Evolutionary conservation across 108 stramenopile genomes (phyloP), one percentile per base, ranked within the genome.

Genomic region (Skeletonema costatum): DNA sequence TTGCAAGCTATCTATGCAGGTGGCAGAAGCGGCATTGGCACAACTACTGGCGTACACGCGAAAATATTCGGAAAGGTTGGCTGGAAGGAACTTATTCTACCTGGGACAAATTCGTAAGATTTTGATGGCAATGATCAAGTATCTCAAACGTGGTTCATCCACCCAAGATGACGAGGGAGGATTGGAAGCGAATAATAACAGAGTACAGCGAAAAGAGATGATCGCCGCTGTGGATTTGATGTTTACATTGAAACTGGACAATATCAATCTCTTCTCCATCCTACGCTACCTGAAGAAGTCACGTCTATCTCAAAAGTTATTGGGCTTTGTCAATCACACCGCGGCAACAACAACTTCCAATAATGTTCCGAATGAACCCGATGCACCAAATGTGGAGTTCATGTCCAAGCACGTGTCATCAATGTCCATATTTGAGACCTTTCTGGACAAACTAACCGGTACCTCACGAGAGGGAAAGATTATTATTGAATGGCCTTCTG

Each of bases 231-330:
- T 86, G 50, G 91, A 96, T 38, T 85, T 99, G 42, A 76, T 94
- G 73, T 90, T 97, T 67, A 83, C 76, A 0, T 71, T 94, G 61
- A 86, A 81, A 39, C 48, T 98, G 50, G 97, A 98, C 71, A 90
- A 97, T 73, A 69, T 98, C 64, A 99, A 99, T 90, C 60, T 98
- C 35, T 98, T 93, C 85, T 89, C 96, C 42, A 69, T 99, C 38
- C 66, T 92, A 21, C 76, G 93, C 10, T 98, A 97, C 81, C 85
- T 99, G 73, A 72, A 88, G 68, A 80, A 83, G 61, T 95, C 92
- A 63, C 78, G 88, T 35, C 85, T 99, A 1, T 80, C 92, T 9
- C 91, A 96, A 69, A 99, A 99, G 74, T 78, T 98, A 17, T 46
- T 92, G 25, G 97, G 98, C 6, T 95, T 94, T 66, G 77, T 88